Base-by-base conservation (phyloP, 805 yeast species). In the Kodamaea laetipori region DNA sequence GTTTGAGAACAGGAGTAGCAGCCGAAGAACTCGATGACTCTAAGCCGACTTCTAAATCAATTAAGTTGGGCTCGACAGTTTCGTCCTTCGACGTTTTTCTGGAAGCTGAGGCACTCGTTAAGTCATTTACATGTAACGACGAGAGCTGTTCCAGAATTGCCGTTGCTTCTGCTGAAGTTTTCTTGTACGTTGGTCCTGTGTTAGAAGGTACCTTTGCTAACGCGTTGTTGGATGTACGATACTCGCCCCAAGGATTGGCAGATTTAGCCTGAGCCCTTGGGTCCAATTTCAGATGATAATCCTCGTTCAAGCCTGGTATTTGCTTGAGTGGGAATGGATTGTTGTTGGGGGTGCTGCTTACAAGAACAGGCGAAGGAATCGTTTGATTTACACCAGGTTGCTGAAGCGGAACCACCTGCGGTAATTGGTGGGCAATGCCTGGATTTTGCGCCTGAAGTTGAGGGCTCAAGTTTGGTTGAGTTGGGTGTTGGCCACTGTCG, bases 221-320 rank as follows among this genome's bases (percentile, higher is more conserved):
- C 6, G 48, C 28, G 12, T 35, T 23, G 12, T 21, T 12, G 23
- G 44, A 18, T 17, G 26, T 21, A 19, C 58, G 50, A 44, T 50
- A 66, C 7, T 61, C 65, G 3, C 66, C 67, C 71, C 71, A 66
- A 3, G 71, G 71, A 37, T 66, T 66, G 10, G 58, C 57, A 42
- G 45, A 43, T 27, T 50, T 55, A 1, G 37, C 31, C n/a, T 38
- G 37, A 7, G 32, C 17, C 26, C 37, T 33, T n/a, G 23, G 24
- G 9, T 33, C 24, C 37, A 30, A 35, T 37, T 9, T 34, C 17
- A 13, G 37, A 12, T 16, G 27, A 6, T 21, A 19, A 6, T 34
- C 37, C 10, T 34, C 37, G 16, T 34, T 19, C 37, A 21, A 21
- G 4, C 24, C 37, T 9, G 37, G 27, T 13, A 37, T 30, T 4